These are phyloP conservation scores for Xerocomellus dryophilus DNA, from an alignment of 768 basidiomycete species.

Conservation along the genomic window DNA sequence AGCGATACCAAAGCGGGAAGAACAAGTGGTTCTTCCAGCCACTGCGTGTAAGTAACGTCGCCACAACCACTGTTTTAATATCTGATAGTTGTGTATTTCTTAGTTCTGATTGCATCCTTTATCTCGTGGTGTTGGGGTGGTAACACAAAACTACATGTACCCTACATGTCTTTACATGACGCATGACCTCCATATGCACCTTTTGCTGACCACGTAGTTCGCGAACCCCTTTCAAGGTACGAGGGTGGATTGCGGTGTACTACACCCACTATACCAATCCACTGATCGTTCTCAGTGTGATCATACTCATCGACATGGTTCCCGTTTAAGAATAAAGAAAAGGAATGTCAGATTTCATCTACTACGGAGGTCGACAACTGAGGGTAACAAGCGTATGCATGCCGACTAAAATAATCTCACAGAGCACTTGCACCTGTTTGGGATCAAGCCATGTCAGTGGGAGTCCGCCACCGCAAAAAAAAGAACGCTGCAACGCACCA, in stretches of 20 bases:
- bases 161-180: constrained; percentile 30
- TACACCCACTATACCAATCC: background rate
- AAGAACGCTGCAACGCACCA: constrained; percentile 44
- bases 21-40: constrained; percentile 97
- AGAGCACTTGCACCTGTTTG: constrained; percentile 48
- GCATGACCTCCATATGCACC: constrained; percentile 24
- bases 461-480: background rate
- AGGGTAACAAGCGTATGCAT: constrained; percentile 13
- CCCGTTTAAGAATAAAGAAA: constrained; percentile 8
- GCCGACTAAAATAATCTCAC: constrained; percentile 27
- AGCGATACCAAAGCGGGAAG: constrained; percentile 89
- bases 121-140: constrained; percentile 15
- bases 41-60: constrained; percentile 57
- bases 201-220: background rate
- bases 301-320: background rate
- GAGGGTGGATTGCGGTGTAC: background rate
- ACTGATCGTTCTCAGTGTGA: background rate
- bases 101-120: constrained; percentile 36
- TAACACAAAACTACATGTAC: constrained; percentile 40
- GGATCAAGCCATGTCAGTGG: background rate
- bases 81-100: constrained; percentile 4
- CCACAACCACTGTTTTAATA: background rate
- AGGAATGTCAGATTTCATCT: constrained; percentile 25
- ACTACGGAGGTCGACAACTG: constrained; percentile 12
- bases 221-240: background rate